Conservation (phyloP, 768 basidiomycete species). For the Gyrodon lividus region DNA sequence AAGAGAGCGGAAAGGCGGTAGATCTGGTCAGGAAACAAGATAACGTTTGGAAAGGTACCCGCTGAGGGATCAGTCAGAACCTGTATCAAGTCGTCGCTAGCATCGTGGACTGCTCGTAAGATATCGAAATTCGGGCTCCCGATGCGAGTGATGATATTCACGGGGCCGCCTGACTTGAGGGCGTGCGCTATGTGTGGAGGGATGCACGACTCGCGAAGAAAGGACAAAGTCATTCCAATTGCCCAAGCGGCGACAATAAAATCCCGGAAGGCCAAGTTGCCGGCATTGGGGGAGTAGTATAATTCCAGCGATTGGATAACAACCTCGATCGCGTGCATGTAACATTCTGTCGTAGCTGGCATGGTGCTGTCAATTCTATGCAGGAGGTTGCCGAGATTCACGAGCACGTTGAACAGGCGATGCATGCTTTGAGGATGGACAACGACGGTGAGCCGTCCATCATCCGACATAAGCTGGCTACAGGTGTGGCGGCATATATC, state of each 20-base stretch:
- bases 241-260: slow-evolving; percentile 40
- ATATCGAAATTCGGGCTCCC: slow-evolving; percentile 36
- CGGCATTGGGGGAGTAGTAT: slow-evolving; percentile 10
- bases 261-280: slow-evolving; percentile 36
- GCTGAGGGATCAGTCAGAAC: slow-evolving; percentile 35
- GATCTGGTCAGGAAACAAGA: slow-evolving; percentile 43
- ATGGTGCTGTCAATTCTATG: slow-evolving; percentile 28
- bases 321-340: slow-evolving; percentile 43
- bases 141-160: slow-evolving; percentile 25
- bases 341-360: slow-evolving; percentile 34
- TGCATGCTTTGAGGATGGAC: slow-evolving; percentile 35
- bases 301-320: slow-evolving; percentile 33
- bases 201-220: slow-evolving; percentile 20
- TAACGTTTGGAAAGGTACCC: slow-evolving; percentile 40
- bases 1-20: slow-evolving; percentile 34
- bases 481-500: slow-evolving; percentile 33
- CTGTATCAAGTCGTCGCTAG: slow-evolving; percentile 33
- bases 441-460: slow-evolving; percentile 21
- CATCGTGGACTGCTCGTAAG: slow-evolving; percentile 33
- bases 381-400: slow-evolving; percentile 39
- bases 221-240: slow-evolving; percentile 32
- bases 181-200: slow-evolving; percentile 20
- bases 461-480: slow-evolving; percentile 29
- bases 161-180: slow-evolving; percentile 18
- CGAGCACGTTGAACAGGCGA: slow-evolving; percentile 45